Conservation (phyloP, 228 moss, liverwort and hornwort species). For the Sphagnum magellanicum region DNA sequence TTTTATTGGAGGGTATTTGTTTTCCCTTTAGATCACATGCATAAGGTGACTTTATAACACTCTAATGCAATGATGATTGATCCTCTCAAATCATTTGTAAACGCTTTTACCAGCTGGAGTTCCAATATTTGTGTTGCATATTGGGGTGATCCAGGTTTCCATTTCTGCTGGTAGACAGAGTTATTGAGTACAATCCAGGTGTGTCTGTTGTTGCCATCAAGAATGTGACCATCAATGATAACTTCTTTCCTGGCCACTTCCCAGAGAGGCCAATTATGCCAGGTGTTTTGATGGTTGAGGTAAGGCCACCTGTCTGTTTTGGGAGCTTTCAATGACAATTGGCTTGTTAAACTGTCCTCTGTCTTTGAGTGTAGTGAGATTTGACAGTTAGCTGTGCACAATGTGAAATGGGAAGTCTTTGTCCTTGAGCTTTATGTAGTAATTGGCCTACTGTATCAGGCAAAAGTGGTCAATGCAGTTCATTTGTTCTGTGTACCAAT, state of each 20-base stretch:
- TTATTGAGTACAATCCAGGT: conserved; percentile 92
- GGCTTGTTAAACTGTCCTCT: background rate
- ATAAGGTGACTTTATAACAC: background rate
- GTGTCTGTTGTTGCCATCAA: conserved; percentile 95
- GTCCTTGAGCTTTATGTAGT: background rate
- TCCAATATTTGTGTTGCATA: no score
- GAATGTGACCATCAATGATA: conserved; percentile 99
- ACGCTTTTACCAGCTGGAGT: no score
- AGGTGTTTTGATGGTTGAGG: conserved; percentile 62
- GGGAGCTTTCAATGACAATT: background rate
- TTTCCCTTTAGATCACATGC: background rate
- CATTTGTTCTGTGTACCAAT: no score
- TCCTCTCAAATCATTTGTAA: no score
- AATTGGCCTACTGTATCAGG: no score
- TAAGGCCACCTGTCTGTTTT: conserved; percentile 14
- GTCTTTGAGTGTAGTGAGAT: background rate
- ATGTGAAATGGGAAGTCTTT: background rate
- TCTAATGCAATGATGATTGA: background rate
- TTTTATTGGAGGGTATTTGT: background rate
- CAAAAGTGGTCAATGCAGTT: no score
- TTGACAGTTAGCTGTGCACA: background rate
- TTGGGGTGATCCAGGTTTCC: conserved; percentile 48
- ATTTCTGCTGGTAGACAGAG: conserved; percentile 88
- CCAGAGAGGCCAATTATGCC: conserved; percentile 93
- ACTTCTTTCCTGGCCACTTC: conserved; percentile 98